phyloP scores from a whole-genome alignment of 2,329 filamentous ascomycete species.

The Verticillium nonalfalfae region DNA sequence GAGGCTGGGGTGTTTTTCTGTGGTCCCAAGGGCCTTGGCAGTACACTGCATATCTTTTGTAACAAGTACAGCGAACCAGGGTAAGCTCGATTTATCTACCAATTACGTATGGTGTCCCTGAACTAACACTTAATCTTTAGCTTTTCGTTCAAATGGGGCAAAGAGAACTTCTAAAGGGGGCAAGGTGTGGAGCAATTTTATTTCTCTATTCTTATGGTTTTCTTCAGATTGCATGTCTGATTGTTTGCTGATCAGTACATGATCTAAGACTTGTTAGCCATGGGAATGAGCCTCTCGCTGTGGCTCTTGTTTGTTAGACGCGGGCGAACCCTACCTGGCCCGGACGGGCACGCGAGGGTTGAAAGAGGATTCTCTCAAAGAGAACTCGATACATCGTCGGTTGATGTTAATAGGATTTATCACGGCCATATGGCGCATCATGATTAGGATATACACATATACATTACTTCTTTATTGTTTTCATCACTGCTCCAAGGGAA shows the following conservation, averaged over 20 bases:
- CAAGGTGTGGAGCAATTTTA: constrained; percentile 16
- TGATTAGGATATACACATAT: not conserved
- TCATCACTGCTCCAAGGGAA: not conserved
- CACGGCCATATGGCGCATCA: not conserved
- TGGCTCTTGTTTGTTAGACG: not conserved
- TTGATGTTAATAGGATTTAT: constrained; percentile 10
- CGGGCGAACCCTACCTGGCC: not conserved
- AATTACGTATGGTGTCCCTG: constrained; percentile 7
- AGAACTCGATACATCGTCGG: constrained; percentile 8
- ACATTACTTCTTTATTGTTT: not conserved
- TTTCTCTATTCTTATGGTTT: constrained; percentile 7
- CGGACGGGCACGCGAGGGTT: not conserved
- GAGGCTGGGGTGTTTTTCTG: constrained; percentile 82
- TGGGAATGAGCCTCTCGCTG: not conserved
- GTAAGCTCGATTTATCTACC: constrained; percentile 35
- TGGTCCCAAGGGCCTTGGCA: constrained; percentile 74
- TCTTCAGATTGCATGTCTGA: not conserved
- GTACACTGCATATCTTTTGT: constrained; percentile 72
- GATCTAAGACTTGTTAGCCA: not conserved
- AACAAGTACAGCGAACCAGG: constrained; percentile 83
- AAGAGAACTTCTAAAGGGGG: constrained; percentile 57
- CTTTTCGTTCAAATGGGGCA: constrained; percentile 63
- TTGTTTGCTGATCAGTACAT: not conserved
- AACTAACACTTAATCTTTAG: constrained; percentile 22
- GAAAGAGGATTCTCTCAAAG: constrained; percentile 6